phyloP scores from a whole-genome alignment of 2,329 filamentous ascomycete species.

The Fusarium albosuccineum region DNA sequence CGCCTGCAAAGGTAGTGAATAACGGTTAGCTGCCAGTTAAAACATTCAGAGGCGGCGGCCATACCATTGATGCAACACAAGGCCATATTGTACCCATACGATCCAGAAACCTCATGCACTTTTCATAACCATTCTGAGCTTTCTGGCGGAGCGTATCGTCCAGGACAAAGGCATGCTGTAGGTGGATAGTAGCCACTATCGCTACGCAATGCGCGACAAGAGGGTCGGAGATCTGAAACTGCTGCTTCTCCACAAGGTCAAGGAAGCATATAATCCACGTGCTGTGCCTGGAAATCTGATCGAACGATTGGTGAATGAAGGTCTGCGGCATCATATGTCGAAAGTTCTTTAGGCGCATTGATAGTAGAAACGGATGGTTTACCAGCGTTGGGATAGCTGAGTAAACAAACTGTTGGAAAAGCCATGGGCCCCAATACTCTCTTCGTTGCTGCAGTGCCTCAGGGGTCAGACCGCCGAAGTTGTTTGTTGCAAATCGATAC shows the following conservation, averaged over 20 bases:
- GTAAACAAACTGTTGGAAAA: constrained; percentile 65
- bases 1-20: constrained; percentile 22
- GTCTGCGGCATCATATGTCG: constrained; percentile 65
- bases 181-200: constrained; percentile 65
- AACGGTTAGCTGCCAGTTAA: too few relatives aligned
- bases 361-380: constrained; percentile 67
- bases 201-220: constrained; percentile 60
- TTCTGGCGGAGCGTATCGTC: constrained; percentile 39
- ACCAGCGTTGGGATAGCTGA: constrained; percentile 65
- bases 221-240: constrained; percentile 56
- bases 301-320: constrained; percentile 66
- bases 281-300: constrained; percentile 63
- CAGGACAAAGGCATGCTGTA: constrained; percentile 64
- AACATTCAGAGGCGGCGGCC: neutral
- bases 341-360: constrained; percentile 65
- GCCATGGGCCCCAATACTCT: constrained; percentile 66
- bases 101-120: constrained; percentile 44
- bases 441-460: constrained; percentile 59
- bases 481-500: constrained; percentile 63
- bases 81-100: constrained; percentile 45
- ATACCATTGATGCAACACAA: constrained; percentile 43
- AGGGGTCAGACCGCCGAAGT: constrained; percentile 57
- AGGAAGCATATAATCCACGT: constrained; percentile 67
- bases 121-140: constrained; percentile 45
- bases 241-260: constrained; percentile 57